A percentile compares a stretch with the other conserved stretches of the same genome.
Evolutionary conservation across 1,139 yeast genomes (phyloP).

Genomic region (Scheffersomyces stambukii): DNA sequence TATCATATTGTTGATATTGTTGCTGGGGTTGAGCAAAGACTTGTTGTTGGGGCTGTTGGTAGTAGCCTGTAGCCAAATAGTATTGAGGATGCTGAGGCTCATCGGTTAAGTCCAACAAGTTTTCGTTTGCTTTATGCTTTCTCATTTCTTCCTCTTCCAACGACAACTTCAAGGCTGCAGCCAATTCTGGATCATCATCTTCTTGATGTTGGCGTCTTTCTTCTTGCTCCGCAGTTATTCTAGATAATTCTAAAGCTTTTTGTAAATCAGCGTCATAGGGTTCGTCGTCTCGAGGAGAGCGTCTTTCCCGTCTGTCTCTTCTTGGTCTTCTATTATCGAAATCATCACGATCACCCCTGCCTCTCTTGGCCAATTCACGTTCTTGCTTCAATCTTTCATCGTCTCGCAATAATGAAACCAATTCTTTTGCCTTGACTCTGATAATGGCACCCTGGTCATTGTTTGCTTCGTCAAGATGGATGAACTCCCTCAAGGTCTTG

Average conservation of each 20-base stretch:
- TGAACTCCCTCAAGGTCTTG: constrained; percentile 89
- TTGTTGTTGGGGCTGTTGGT: constrained; percentile 31
- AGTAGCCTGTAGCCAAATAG: constrained; percentile 31
- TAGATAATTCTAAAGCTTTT: constrained; percentile 78
- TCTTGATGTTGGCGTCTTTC: constrained; percentile 29
- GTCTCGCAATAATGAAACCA: constrained; percentile 74
- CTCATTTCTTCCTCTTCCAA: constrained; percentile 86
- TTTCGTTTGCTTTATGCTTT: constrained; percentile 47
- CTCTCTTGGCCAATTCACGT: constrained; percentile 43
- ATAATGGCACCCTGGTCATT: constrained; percentile 87
- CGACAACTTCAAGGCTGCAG: constrained; percentile 77
- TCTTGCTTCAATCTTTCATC: constrained; percentile 80
- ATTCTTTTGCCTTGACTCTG: constrained; percentile 87
- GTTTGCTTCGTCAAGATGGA: constrained; percentile 74
- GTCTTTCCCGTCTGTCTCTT: constrained; percentile 11
- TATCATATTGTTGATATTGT: constrained; percentile 47
- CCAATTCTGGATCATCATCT: constrained; percentile 65
- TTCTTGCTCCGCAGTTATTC: constrained; percentile 83
- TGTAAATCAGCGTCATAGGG: constrained; percentile 80
- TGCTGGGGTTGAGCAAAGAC: constrained; percentile 20
- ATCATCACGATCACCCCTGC: constrained; percentile 5
- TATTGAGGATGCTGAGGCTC: constrained; percentile 22
- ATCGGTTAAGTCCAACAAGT: constrained; percentile 55
- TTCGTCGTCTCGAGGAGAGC: constrained; percentile 21
- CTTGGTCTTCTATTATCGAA: constrained; percentile 19